phyloP scores from a whole-genome alignment of 768 basidiomycete species.

The Dentipellis sp. region DNA sequence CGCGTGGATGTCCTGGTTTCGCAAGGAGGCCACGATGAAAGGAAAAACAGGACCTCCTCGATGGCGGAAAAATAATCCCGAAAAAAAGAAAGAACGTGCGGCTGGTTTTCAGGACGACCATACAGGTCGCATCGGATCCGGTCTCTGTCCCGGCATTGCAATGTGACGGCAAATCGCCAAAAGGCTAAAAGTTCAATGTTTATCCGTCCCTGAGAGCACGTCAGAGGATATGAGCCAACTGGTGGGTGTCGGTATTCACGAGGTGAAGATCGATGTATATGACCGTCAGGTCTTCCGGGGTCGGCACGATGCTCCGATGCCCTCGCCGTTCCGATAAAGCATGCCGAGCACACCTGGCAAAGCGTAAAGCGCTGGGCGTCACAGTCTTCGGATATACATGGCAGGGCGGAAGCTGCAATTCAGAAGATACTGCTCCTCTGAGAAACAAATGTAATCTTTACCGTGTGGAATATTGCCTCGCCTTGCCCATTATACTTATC shows the following conservation, averaged over 20 bases:
- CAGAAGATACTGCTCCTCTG: too few relatives aligned
- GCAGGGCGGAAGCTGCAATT: too few relatives aligned
- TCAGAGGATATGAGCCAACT: slow-evolving; percentile 3
- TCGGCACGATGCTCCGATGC: background rate
- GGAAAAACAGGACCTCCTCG: background rate
- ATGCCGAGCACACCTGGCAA: too few relatives aligned
- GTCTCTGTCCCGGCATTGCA: slow-evolving; percentile 6
- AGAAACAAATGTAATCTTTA: too few relatives aligned
- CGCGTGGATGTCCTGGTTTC: background rate
- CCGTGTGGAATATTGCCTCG: too few relatives aligned
- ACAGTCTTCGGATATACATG: too few relatives aligned
- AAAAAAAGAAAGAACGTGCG: background rate
- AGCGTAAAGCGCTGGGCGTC: too few relatives aligned
- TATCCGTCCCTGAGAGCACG: slow-evolving; percentile 3
- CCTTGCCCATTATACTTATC: too few relatives aligned
- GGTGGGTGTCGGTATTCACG: slow-evolving; percentile 3
- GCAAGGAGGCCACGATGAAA: slow-evolving; percentile 5
- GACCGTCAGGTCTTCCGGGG: background rate
- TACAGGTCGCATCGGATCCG: slow-evolving; percentile 8
- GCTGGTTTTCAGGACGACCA: background rate
- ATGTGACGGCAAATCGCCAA: slow-evolving; percentile 15
- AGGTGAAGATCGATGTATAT: background rate
- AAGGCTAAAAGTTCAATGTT: slow-evolving; percentile 13
- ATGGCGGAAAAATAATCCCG: background rate
- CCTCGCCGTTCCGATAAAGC: background rate